Base-by-base conservation (phyloP, 2,329 filamentous ascomycete species). In the Penicillium sp. region DNA sequence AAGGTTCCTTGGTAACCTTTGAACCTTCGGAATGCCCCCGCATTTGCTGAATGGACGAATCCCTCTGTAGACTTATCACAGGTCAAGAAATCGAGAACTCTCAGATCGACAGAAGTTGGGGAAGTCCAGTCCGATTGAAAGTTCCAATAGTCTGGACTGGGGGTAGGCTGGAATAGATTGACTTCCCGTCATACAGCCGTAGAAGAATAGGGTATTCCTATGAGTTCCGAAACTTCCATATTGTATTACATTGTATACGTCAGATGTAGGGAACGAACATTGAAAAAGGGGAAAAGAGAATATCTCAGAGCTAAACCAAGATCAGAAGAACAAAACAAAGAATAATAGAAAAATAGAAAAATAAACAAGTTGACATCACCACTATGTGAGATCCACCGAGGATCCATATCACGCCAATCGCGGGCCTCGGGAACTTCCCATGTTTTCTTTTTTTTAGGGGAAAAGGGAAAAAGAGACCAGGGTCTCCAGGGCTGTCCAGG, bases 191-290 rank as follows among this genome's bases (percentile, higher is more conserved):
- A 38, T 34, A 23, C 31, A 27, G 9, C 19, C 2, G 19, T n/a
- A 21, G 21, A 36, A 45, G 27, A 45, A 33, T n/a, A 36, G 33
- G 19, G 13, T 19, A 33, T 5, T 15, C 11, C 31, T 33, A 33
- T 13, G 31, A 51, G 23, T n/a, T 61, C 49, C 46, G 53, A 55
- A 49, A 58, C 49, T 53, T 58, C 5, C 31, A 33, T 39, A 27
- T 8, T 7, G 7, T 8, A 27, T 27, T 23, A 23, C 23, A 38
- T 43, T 40, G 27, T 40, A 15, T 40, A 21, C 11, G 11, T 40
- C 39, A 23, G 13, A 23, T 4, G 38, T 40, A 40, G 19, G 19
- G 38, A 39, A 21, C 19, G n/a, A 39, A 21, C 38, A 15, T 15
- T 13, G 19, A 48, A 50, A 53, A 34, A 44, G 31, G 31, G 31